Base-by-base conservation (phyloP, 2,329 filamentous ascomycete species). In the Botryotinia calthae region DNA sequence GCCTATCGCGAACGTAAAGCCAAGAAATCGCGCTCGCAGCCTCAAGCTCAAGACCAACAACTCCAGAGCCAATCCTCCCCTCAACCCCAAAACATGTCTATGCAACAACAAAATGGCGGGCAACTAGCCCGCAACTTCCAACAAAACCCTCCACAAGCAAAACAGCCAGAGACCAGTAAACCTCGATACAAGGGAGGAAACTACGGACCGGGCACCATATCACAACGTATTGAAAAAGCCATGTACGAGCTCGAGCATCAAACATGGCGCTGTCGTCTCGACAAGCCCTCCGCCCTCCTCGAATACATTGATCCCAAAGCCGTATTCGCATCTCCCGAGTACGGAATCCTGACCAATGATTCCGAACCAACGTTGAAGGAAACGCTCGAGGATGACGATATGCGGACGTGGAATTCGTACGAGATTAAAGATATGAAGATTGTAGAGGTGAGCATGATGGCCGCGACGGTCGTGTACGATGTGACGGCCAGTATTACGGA, bases 301-400 rank as follows among this genome's bases (percentile, higher is more conserved):
- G 70, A 72, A 46, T 72, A 67, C 70, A 72, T 72, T 25, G 70
- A 72, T 25, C 70, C 70, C 22, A 72, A 72, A 67, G 70, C 70
- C 46, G 70, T 72, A 1, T 72, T 72, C n/a, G 61, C 70, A 2
- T 72, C 70, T n/a, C 70, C 70, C 28, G 70, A 72, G 28, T 72
- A 67, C 62, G 70, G 70, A 2, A 72, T 72, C 40, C 40, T 72
- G 28, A 56, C 70, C 44, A 65, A 72, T 18, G 70, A 72, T 58
- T 67, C 61, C 31, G 62, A 72, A 6, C 70, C 70, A 4, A 72
- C 70, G 9, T 31, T 72, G 9, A 58, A 72, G 40, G 70, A 67
- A 42, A 72, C 70, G 8, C 70, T 72, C 54, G 70, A 72, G 70
- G 48, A 67, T 40, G 70, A 72, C 34, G 51, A 72, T 37, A 72